These are phyloP conservation scores for Trichoderma sp. DNA, from an alignment of 2,329 filamentous ascomycete species.

Conservation along the genomic window DNA sequence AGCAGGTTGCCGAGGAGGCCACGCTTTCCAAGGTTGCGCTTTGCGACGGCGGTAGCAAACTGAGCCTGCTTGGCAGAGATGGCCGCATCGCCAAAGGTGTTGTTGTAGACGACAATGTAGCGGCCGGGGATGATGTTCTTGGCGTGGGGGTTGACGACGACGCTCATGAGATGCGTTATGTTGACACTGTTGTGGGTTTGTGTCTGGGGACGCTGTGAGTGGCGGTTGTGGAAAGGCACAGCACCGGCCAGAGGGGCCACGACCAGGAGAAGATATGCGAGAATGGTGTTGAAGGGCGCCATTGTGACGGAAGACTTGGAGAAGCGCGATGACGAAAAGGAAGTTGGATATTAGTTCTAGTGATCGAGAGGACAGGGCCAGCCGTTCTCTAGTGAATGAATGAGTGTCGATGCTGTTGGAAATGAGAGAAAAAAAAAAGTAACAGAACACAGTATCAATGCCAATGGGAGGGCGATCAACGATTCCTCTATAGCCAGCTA, in stretches of 20 bases:
- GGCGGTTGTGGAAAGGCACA: conserved; percentile 23
- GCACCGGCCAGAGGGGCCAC: conserved; percentile 29
- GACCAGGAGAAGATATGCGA: conserved; percentile 27
- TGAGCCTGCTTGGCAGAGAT: conserved; percentile 49
- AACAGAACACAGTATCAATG: conserved; percentile 7
- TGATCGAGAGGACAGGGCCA: conserved; percentile 13
- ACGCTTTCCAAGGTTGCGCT: conserved; percentile 55
- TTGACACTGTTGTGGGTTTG: background rate
- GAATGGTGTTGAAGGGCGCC: conserved; percentile 28
- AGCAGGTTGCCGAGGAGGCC: conserved; percentile 45
- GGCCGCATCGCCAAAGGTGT: conserved; percentile 45
- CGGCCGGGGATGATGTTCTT: conserved; percentile 50
- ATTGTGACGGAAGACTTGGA: conserved; percentile 20
- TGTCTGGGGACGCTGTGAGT: background rate
- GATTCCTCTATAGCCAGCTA: conserved; percentile 31
- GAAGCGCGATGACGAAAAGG: background rate
- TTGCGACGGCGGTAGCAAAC: conserved; percentile 49
- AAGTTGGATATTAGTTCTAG: conserved; percentile 1
- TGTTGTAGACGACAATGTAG: conserved; percentile 65
- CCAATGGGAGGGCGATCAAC: conserved; percentile 31
- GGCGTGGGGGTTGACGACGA: conserved; percentile 49
- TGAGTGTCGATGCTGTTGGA: background rate
- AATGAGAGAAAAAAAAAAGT: background rate
- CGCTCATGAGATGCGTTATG: conserved; percentile 21
- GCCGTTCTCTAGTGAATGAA: conserved; percentile 5